Evolutionary conservation across 805 yeast species (phyloP).

Genomic region (Millerago galiae): DNA sequence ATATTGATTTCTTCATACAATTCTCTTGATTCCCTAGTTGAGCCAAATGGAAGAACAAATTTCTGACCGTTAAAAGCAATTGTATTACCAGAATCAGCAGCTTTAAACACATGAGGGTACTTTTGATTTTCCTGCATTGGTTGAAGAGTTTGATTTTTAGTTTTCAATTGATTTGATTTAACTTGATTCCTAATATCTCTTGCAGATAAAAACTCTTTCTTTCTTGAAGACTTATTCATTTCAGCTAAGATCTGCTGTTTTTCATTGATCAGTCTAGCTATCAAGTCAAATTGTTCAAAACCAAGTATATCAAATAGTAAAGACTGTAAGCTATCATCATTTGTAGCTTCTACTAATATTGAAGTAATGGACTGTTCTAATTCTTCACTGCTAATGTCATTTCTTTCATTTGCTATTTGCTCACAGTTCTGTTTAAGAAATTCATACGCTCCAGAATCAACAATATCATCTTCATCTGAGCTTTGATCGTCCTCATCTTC

Average conservation of each 20-base stretch:
- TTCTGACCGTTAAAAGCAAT: constrained; percentile 78
- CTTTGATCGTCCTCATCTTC: constrained; percentile 10
- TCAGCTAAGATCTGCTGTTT: constrained; percentile 27
- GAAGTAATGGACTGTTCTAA: constrained; percentile 24
- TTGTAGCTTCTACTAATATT: constrained; percentile 29
- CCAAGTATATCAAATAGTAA: constrained; percentile 77
- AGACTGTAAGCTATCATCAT: constrained; percentile 62
- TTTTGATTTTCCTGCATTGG: constrained; percentile 40
- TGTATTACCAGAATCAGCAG: constrained; percentile 60
- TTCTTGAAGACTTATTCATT: constrained; percentile 18
- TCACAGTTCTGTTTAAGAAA: constrained; percentile 19
- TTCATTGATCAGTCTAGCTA: constrained; percentile 52
- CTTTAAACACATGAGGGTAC: constrained; percentile 85
- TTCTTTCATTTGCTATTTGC: constrained; percentile 29
- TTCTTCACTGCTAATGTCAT: constrained; percentile 29
- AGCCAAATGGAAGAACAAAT: constrained; percentile 74
- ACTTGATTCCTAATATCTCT: constrained; percentile 51
- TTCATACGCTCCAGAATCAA: constrained; percentile 11
- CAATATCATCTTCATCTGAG: constrained; percentile 9
- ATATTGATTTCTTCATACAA: constrained; percentile 76
- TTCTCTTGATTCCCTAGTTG: constrained; percentile 56
- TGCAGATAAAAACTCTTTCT: constrained; percentile 37
- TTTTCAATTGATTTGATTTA: constrained; percentile 39
- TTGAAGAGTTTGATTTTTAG: constrained; percentile 42
- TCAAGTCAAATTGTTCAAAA: constrained; percentile 76